Evolutionary conservation across 2,329 filamentous ascomycete species (phyloP), one percentile per base, ranked within the genome.

Genomic region (Torrubiella hemipterigena): DNA sequence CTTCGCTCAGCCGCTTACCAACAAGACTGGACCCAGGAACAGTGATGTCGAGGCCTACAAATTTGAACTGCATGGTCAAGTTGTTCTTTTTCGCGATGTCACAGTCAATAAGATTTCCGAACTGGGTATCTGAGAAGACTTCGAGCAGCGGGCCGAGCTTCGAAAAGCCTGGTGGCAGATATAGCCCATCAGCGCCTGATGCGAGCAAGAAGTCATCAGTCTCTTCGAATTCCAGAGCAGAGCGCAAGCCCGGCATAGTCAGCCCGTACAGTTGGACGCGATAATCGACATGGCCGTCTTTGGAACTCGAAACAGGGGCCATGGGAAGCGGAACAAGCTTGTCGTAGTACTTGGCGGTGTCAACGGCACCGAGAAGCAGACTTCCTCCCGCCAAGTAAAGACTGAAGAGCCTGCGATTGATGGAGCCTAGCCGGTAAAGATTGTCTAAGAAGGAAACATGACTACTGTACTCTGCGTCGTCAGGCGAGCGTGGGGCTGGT

Each of bases 301-400:
- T 46, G 32, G 65, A 50, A 31, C 56, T 55, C n/a, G 58, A 49
- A 7, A 43, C 41, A 14, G 42, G 27, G 35, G 75, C 55, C 37
- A 86, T 72, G 5, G 53, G 45, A 15, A 63, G 39, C 25, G 43
- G 47, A 10, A 41, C 39, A 24, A 56, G 44, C 23, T 67, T 54
- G 32, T 78, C 81, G 3, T 61, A 49, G 56, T 76, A 89, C 51
- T 86, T 87, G 38, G 68, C 66, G 0, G 71, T 78, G 51, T 91
- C 81, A 41, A 89, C 74, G 29, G 80, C 83, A 27, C 83, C 83
- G 42, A 91, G 89, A 8, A 89, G 64, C 36, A 89, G 76, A 41
- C 61, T 76, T 30, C 83, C 83, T 3, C n/a, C n/a, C n/a, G n/a
- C n/a, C n/a, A n/a, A n/a, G n/a, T n/a, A n/a, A n/a, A n/a, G n/a